These are phyloP conservation scores for Lycium barbarum DNA, from an alignment of 257 asterid genomes.

Conservation along the genomic window DNA sequence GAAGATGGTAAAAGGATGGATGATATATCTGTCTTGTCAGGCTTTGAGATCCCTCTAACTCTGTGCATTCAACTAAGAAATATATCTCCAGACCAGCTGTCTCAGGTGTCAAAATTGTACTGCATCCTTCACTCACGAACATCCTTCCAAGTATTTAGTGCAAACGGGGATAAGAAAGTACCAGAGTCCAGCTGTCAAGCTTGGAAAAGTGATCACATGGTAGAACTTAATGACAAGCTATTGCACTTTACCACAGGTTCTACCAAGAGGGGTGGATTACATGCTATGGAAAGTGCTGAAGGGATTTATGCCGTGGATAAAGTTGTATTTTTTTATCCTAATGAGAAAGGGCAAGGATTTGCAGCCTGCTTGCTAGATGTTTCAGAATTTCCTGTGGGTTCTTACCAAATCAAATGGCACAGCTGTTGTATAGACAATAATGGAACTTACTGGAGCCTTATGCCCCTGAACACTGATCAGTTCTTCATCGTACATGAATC, in stretches of 20 bases:
- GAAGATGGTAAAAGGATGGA: conserved; percentile 61
- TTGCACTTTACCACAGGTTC: conserved; percentile 49
- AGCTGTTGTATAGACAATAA: conserved; percentile 61
- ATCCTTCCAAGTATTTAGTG: conserved; percentile 34
- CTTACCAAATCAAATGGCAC: conserved; percentile 76
- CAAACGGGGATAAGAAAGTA: conserved; percentile 38
- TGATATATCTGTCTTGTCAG: conserved; percentile 54
- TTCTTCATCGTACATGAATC: conserved; percentile 45
- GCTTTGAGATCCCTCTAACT: conserved; percentile 61
- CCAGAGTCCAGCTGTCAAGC: conserved; percentile 39
- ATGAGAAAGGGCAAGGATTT: conserved; percentile 73
- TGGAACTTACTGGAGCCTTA: conserved; percentile 77
- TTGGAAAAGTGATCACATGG: conserved; percentile 46
- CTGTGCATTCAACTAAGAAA: conserved; percentile 73
- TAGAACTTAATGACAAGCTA: conserved; percentile 61
- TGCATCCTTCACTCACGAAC: conserved; percentile 62
- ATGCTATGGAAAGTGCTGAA: conserved; percentile 26
- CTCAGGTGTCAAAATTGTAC: conserved; percentile 50
- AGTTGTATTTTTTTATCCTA: conserved; percentile 57
- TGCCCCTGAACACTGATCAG: conserved; percentile 61
- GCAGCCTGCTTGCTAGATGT: conserved; percentile 78
- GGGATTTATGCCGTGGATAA: conserved; percentile 40
- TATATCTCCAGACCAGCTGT: conserved; percentile 43
- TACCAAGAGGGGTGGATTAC: conserved; percentile 32
- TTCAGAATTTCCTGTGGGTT: conserved; percentile 65